Base-by-base conservation (phyloP, 2,329 filamentous ascomycete species). In the Exophiala calicioides region DNA sequence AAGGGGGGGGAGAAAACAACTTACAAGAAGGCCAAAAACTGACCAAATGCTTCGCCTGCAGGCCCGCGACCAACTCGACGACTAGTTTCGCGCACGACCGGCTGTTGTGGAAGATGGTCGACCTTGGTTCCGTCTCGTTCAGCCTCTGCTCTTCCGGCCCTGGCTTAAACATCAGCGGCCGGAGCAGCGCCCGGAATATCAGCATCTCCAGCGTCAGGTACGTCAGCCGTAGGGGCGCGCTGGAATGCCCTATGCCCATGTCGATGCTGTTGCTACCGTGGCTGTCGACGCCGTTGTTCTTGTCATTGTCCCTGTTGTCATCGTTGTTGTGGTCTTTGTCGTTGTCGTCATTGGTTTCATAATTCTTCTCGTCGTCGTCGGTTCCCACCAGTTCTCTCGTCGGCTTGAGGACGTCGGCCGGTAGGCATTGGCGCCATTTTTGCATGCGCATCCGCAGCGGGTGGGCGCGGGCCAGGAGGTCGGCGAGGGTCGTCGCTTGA, bases 11-110 rank as follows among this genome's bases (percentile, higher is more conserved):
- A n/a, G 20, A 27, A 29, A 12, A 31, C 32, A 18, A 47, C 44
- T 47, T 47, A 47, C 44, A 47, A 5, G 44, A 47, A 33, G 44
- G 44, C 44, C 44, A 47, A 24, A 47, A 47, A 40, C 36, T 40
- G 36, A 40, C 44, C 26, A 47, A 47, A 26, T 47, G 44, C 16
- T 40, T 39, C 15, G 44, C 35, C 20, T 47, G 35, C 31, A 47
- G 44, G 34, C 35, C 29, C 15, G 44, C 35, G 10, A 47, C 44
- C 29, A 47, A 35, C 29, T 47, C 44, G 27, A 47, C 27, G 36
- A 47, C 21, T 3, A 47, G 36, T 21, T 47, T 47, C 31, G 44
- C 44, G 30, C 44, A 47, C 34, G 44, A 40, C 29, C 40, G 44
- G 31, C 35, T 40, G 36, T 47, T 47, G 33, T 47, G 24, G 35